Base-by-base conservation (phyloP, 495 filamentous ascomycete species). In the Hyphodiscus hymeniophilus region DNA sequence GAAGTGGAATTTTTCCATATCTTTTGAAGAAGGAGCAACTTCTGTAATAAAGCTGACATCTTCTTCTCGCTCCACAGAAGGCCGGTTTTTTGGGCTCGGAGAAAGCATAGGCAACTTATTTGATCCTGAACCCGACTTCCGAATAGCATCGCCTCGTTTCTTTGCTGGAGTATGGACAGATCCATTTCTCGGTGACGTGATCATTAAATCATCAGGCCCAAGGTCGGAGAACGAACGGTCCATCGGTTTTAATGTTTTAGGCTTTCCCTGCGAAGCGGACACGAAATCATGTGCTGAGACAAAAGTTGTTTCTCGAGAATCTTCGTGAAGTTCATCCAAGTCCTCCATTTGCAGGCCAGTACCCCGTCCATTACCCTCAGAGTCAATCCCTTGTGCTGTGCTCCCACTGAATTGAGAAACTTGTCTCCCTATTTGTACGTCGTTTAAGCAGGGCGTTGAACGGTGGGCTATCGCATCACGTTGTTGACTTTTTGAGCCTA, bases 31-130 rank as follows among this genome's bases (percentile, higher is more conserved):
- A 11, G 51, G 56, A 12, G 48, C 56, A 11, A 59, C 48, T 30
- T 55, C 51, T 33, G 56, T 59, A 18, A 59, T 31, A 34, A 59
- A 59, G 24, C 48, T 55, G 11, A 47, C n/a, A 20, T 41, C 49
- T 18, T 46, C 42, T 24, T 7, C 10, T 5, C n/a, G 2, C 18
- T 30, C n/a, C 5, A 28, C 20, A 26, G 6, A 23, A 42, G 11
- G 36, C 18, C 40, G 15, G 17, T n/a, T 31, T 17, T 24, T 11
- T 8, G 13, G 3, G 6, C 18, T 17, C 7, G 2, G 41, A 39
- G 48, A 42, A 45, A 31, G 42, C 17, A 17, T 20, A 20, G 49
- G 42, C 36, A 52, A 36, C 31, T 42, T 33, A 35, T n/a, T 26
- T 16, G 34, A 50, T 18, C 8, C 20, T 12, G 39, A 48, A 12